A percentile compares a stretch with the other conserved stretches of the same genome.
Conservation (phyloP, 2,329 filamentous ascomycete genomes). For the Eutypa lata region DNA sequence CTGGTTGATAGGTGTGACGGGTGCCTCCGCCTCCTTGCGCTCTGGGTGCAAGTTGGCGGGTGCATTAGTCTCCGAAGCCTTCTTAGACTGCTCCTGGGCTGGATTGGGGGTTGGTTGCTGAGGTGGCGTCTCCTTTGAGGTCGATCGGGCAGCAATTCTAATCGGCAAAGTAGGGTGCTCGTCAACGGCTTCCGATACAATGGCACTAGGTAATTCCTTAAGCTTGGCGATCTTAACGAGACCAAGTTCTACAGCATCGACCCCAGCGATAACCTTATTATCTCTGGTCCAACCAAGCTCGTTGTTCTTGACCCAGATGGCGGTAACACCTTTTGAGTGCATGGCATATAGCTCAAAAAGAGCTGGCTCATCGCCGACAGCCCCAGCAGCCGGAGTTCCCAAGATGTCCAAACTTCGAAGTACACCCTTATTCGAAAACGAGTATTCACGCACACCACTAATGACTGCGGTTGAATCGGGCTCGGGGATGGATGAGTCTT, state of each 20-base stretch:
- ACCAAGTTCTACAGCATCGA: slow-evolving; percentile 73
- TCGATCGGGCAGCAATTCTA: slow-evolving; percentile 20
- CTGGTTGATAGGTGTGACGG: slow-evolving; percentile 24
- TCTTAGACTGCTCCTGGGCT: slow-evolving; percentile 21
- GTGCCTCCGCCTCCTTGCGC: slow-evolving; percentile 24
- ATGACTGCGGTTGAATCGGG: slow-evolving; percentile 96
- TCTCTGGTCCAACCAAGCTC: slow-evolving; percentile 91
- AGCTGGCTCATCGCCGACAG: slow-evolving; percentile 65
- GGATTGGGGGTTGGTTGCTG: slow-evolving; percentile 13
- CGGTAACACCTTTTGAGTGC: slow-evolving; percentile 96
- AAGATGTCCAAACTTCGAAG: slow-evolving; percentile 90
- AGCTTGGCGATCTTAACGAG: slow-evolving; percentile 74
- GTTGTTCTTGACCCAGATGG: slow-evolving; percentile 77
- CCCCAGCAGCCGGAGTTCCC: slow-evolving; percentile 62
- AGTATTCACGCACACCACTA: slow-evolving; percentile 94
- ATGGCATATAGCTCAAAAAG: slow-evolving; percentile 95
- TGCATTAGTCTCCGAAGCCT: slow-evolving; percentile 17
- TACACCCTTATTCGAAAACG: slow-evolving; percentile 80
- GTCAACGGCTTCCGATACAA: slow-evolving; percentile 43
- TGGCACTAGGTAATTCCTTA: slow-evolving; percentile 45
- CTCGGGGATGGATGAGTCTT: slow-evolving; percentile 70
- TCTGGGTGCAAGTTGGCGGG: slow-evolving; percentile 20
- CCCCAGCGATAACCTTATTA: slow-evolving; percentile 77
- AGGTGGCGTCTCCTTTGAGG: slow-evolving; percentile 25
- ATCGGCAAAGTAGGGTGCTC: slow-evolving; percentile 31